A percentile compares a stretch with the other conserved stretches of the same genome.
Evolutionary conservation across 176 grass and related monocot species (phyloP).

Genomic region (Ampelocalamus luodianensis): DNA sequence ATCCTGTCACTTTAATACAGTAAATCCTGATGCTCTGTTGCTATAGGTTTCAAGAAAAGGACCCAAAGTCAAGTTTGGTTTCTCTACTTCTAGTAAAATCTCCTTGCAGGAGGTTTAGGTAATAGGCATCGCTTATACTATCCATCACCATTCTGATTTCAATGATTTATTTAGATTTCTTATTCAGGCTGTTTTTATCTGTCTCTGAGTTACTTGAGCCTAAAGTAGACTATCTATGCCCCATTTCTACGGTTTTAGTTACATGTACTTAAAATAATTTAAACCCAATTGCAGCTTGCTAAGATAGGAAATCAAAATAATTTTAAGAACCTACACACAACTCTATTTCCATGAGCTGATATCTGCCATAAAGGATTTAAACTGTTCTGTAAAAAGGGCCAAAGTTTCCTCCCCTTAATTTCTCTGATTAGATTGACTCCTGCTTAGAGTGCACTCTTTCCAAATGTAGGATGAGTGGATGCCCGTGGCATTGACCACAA

Average conservation of each 20-base stretch:
- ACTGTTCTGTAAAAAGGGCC: neutral
- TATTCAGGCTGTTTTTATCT: neutral
- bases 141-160: neutral
- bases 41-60: neutral
- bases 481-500: neutral
- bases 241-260: neutral
- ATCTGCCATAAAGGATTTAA: neutral
- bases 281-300: neutral
- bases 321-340: neutral
- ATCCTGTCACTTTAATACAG: neutral
- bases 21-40: slow-evolving; percentile 3
- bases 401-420: neutral
- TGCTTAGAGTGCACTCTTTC: neutral
- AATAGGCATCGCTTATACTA: neutral
- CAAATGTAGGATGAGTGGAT: neutral
- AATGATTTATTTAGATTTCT: neutral
- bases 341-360: neutral
- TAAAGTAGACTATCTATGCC: neutral
- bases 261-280: neutral
- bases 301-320: neutral
- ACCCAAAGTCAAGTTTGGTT: neutral
- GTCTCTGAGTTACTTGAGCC: neutral
- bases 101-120: neutral
- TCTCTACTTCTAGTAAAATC: neutral
- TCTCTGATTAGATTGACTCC: neutral